Evolutionary conservation across 2,329 filamentous ascomycete species (phyloP), one percentile per base, ranked within the genome.

Genomic region (Alternaria triticina): DNA sequence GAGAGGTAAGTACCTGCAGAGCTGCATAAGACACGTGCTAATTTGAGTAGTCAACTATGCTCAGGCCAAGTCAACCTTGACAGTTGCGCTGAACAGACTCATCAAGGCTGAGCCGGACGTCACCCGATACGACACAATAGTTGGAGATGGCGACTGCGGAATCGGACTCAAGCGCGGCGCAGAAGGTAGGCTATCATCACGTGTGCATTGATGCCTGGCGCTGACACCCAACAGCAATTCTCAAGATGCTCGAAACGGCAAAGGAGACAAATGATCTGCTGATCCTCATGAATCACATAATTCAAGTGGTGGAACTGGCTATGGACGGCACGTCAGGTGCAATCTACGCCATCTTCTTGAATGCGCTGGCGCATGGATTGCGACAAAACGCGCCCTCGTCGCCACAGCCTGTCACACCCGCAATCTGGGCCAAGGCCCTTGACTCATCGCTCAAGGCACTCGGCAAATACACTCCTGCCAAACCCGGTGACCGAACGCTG

Each of bases 141-240:
- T 97, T 23, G 94, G 94, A 45, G 94, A 97, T 75, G 94, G 94
- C 50, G 94, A 97, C 80, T 97, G 94, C 74, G 94, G 94, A 10
- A 92, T 93, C 61, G 93, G 93, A 6, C 83, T 97, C 65, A 93
- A 93, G 83, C 89, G 93, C 65, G 94, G 94, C 52, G 93, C 94
- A n/a, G 90, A 97, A 85, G 88, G 78, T 79, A 61, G 55, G 75
- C 65, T 52, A 84, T 59, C 10, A 22, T 69, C 66, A 70, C 86
- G 63, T 72, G 65, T 6, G 55, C 10, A 62, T 55, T 51, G 64
- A 56, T 69, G 64, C 61, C 64, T 72, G 33, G 20, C 46, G 59
- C 65, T 77, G 68, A 79, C 67, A 68, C 51, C 22, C n/a, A 15
- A 46, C 58, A 81, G 79, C 78, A 22, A 80, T 85, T 50, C 76